Conservation (phyloP, 2,329 filamentous ascomycete genomes). For the Xylaria sp. region DNA sequence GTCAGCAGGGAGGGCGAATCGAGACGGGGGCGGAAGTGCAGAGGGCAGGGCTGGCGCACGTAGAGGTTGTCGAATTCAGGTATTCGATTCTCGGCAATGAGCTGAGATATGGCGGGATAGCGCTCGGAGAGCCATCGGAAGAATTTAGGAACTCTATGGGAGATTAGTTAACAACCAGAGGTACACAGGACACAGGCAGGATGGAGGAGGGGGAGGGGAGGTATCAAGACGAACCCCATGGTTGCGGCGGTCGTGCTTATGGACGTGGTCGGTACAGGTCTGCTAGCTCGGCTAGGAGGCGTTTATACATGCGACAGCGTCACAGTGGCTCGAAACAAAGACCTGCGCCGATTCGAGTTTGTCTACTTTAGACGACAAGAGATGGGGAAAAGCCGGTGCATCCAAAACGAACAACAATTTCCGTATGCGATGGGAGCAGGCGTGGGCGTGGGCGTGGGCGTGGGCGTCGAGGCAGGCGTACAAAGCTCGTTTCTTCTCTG, state of each 20-base stretch:
- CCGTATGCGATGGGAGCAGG: conserved; percentile 2
- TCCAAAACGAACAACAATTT: conserved; percentile 1
- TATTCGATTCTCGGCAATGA: conserved; percentile 98
- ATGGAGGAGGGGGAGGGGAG: neutral
- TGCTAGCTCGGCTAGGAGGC: neutral
- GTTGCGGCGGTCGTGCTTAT: conserved; percentile 11
- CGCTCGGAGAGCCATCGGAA: conserved; percentile 99
- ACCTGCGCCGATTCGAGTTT: conserved; percentile 5
- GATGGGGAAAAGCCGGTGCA: neutral
- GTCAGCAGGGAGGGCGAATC: conserved; percentile 43
- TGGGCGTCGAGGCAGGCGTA: conserved; percentile 5
- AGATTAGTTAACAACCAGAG: conserved; percentile 33
- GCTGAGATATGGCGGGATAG: conserved; percentile 96
- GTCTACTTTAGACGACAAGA: neutral
- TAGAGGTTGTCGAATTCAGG: conserved; percentile 99
- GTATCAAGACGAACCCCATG: conserved; percentile 43
- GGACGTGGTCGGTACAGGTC: neutral
- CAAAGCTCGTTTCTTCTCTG: conserved; percentile 8
- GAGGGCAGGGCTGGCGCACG: conserved; percentile 56
- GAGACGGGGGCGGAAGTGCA: conserved; percentile 27
- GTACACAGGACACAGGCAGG: neutral
- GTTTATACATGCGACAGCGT: conserved; percentile 9
- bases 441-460: neutral
- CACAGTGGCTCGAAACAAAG: neutral
- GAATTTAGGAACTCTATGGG: conserved; percentile 79